phyloP scores from a whole-genome alignment of 2,329 filamentous ascomycete genomes.

The Dactylellina drechsleri region DNA sequence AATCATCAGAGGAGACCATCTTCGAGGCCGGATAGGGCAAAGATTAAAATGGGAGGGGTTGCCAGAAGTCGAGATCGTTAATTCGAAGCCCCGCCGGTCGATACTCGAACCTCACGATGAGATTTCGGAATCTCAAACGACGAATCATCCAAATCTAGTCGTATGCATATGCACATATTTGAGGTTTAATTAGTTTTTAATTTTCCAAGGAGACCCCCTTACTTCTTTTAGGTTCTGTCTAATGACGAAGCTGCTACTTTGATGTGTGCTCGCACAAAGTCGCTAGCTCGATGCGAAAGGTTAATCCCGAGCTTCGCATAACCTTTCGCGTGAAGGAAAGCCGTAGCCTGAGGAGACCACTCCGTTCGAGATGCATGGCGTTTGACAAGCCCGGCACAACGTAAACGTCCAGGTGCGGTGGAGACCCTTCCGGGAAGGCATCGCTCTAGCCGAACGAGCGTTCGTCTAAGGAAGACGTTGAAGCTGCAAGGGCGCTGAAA shows the following conservation, averaged over 20 bases:
- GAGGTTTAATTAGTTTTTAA: conserved; percentile 14
- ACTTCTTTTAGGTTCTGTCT: neutral
- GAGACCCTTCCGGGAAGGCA: conserved; percentile 24
- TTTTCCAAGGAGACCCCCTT: conserved; percentile 30
- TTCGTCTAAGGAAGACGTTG: too few species aligned
- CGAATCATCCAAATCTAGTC: conserved; percentile 9
- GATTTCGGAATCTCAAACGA: neutral
- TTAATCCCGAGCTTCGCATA: conserved; percentile 15
- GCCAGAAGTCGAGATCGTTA: neutral
- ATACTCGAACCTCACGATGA: conserved; percentile 18
- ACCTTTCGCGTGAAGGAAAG: conserved; percentile 18
- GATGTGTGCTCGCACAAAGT: neutral
- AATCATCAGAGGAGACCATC: neutral
- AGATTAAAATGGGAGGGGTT: conserved; percentile 33
- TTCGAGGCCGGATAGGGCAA: neutral
- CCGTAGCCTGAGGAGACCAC: conserved; percentile 20
- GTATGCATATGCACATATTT: conserved; percentile 35
- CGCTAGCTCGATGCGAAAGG: conserved; percentile 4
- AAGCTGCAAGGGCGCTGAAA: too few species aligned
- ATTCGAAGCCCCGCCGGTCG: conserved; percentile 2
- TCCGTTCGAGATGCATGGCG: conserved; percentile 5
- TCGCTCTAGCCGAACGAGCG: conserved; percentile 29
- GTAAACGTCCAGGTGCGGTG: conserved; percentile 8
- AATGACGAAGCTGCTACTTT: neutral
- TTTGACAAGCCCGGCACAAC: neutral